Evolutionary conservation across 2,329 filamentous ascomycete species (phyloP).

Genomic region (Exophiala oligosperma): DNA sequence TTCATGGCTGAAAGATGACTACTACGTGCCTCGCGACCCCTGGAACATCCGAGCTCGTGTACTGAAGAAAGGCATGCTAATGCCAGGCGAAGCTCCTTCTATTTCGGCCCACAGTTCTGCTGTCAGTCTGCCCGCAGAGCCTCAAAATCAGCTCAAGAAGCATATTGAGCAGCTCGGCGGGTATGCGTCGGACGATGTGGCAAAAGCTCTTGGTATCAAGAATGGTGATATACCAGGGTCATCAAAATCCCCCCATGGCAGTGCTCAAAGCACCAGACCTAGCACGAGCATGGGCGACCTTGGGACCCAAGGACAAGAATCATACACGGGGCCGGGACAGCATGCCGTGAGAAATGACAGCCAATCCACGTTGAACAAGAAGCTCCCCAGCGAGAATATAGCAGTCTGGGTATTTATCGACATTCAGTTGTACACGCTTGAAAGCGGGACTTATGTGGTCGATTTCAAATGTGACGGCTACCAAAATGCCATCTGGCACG

Average conservation of each 20-base stretch:
- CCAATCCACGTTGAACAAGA: conserved; percentile 22
- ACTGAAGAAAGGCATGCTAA: conserved; percentile 73
- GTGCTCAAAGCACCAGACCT: conserved; percentile 18
- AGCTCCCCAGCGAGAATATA: conserved; percentile 28
- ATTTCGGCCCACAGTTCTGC: conserved; percentile 49
- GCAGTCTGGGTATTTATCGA: conserved; percentile 92
- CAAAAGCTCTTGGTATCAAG: conserved; percentile 22
- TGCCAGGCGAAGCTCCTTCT: conserved; percentile 50
- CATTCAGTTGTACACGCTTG: conserved; percentile 94
- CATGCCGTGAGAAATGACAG: conserved; percentile 22
- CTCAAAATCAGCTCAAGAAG: conserved; percentile 32
- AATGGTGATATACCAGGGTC: conserved; percentile 10
- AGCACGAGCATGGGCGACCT: conserved; percentile 21
- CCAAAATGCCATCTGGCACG: conserved; percentile 69
- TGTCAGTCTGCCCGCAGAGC: conserved; percentile 34
- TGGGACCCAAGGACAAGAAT: conserved; percentile 12
- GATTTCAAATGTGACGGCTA: conserved; percentile 99
- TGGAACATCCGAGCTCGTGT: conserved; percentile 94
- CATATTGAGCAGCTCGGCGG: conserved; percentile 30
- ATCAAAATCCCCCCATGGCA: conserved; percentile 15
- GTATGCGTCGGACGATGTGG: conserved; percentile 28
- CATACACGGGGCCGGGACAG: conserved; percentile 7
- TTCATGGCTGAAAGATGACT: conserved; percentile 55
- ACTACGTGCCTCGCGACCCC: conserved; percentile 86
- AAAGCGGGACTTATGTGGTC: conserved; percentile 88